phyloP scores from a whole-genome alignment of 2,329 filamentous ascomycete genomes.

The Fusarium ambrosium region DNA sequence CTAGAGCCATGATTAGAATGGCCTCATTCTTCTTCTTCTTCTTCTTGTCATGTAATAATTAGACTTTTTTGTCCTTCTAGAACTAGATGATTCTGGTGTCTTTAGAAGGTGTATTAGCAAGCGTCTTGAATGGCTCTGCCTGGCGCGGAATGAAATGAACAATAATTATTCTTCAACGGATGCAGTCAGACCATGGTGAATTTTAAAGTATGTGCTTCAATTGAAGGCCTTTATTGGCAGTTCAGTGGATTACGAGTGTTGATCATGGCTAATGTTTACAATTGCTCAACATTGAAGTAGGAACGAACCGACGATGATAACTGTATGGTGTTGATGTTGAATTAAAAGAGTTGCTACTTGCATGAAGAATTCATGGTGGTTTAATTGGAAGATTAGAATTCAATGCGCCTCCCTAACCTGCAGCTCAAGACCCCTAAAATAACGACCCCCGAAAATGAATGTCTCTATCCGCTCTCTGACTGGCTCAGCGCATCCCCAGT shows the following conservation, averaged over 20 bases:
- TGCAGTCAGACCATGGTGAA: background rate
- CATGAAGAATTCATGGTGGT: background rate
- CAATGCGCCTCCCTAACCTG: background rate
- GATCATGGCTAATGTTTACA: background rate
- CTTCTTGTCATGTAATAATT: constrained; percentile 19
- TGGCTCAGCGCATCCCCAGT: constrained; percentile 16
- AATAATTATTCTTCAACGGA: constrained; percentile 2
- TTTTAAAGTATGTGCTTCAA: background rate
- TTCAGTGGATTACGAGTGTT: background rate
- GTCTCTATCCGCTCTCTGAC: constrained; percentile 11
- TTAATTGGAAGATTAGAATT: background rate
- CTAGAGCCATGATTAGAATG: constrained; percentile 3
- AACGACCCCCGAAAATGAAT: constrained; percentile 9
- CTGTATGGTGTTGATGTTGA: background rate
- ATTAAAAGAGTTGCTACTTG: background rate
- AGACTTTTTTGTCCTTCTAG: constrained; percentile 24
- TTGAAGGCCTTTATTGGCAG: background rate
- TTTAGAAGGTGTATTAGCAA: background rate
- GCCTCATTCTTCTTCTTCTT: background rate
- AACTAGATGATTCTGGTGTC: constrained; percentile 3
- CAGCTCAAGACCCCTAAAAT: background rate
- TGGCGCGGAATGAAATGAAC: constrained; percentile 8
- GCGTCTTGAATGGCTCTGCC: constrained; percentile 9
- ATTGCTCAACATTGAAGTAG: background rate
- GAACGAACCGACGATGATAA: background rate